Conservation (phyloP, 257 asterid genomes). For the Ilex asprella region DNA sequence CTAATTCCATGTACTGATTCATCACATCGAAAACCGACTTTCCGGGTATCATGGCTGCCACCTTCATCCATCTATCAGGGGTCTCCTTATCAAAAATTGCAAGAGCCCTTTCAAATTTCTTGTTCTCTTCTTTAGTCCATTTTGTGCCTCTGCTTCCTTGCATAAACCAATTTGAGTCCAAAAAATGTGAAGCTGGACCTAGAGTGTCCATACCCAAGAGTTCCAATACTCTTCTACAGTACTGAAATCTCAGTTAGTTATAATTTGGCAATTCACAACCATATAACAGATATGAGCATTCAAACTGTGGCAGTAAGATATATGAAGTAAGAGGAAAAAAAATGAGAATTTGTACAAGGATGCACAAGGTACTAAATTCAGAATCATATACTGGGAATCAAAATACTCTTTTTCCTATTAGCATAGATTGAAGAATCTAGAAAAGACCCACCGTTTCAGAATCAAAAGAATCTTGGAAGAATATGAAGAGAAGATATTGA, state of each 20-base stretch:
- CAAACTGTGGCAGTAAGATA: neutral
- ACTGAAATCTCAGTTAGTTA: too few species aligned
- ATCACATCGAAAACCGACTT: neutral
- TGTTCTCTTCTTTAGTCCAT: neutral
- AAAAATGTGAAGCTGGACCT: constrained; percentile 25
- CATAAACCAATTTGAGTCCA: constrained; percentile 31
- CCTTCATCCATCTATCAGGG: neutral
- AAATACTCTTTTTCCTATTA: constrained; percentile 21
- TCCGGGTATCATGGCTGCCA: neutral
- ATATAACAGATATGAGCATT: neutral
- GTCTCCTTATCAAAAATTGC: neutral
- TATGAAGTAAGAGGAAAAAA: neutral
- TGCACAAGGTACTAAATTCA: constrained; percentile 17
- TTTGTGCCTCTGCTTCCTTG: constrained; percentile 22
- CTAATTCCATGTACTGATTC: neutral
- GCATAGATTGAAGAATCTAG: constrained; percentile 28
- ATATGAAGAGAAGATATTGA: constrained; percentile 1
- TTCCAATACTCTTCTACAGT: neutral
- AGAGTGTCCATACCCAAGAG: constrained; percentile 41
- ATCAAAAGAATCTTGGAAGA: constrained; percentile 13
- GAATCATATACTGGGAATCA: constrained; percentile 39
- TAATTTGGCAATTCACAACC: too few species aligned
- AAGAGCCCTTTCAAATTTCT: neutral
- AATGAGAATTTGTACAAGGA: constrained; percentile 23
- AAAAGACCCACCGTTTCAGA: constrained; percentile 22